Percentiles rank a stretch among this genome's conserved stretches.
Evolutionary conservation across 2,329 filamentous ascomycete genomes (phyloP).

Genomic region (Claviceps sp.): DNA sequence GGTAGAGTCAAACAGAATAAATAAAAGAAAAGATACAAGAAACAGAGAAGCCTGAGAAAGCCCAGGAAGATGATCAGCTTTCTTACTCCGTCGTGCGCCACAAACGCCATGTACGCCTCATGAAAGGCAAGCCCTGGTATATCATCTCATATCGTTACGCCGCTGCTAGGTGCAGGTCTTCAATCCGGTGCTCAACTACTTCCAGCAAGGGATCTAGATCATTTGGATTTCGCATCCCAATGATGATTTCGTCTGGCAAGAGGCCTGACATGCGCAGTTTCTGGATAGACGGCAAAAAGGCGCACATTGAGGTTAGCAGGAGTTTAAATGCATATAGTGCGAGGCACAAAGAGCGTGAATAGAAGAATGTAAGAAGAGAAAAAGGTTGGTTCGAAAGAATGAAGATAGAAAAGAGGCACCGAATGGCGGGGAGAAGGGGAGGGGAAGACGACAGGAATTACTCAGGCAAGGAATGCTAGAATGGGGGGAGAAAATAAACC

Average conservation of each 20-base stretch:
- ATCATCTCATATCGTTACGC: neutral
- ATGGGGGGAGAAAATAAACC: constrained; percentile 2
- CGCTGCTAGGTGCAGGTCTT: constrained; percentile 24
- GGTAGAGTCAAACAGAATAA: neutral
- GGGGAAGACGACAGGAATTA: neutral
- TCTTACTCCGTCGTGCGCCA: neutral
- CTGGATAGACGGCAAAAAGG: constrained; percentile 16
- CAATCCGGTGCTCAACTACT: constrained; percentile 54
- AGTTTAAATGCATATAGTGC: neutral
- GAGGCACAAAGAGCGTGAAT: neutral
- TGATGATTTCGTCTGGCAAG: constrained; percentile 58
- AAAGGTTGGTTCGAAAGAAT: too few species aligned
- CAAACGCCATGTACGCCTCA: neutral
- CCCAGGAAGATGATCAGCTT: too few species aligned
- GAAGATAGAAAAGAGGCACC: neutral
- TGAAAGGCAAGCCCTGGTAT: neutral
- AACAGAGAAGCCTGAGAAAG: neutral
- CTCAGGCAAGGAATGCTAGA: too few species aligned
- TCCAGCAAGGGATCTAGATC: constrained; percentile 56
- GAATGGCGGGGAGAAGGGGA: neutral
- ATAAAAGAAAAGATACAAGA: neutral
- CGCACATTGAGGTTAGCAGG: neutral
- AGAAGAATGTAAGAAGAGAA: too few species aligned
- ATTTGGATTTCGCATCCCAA: constrained; percentile 69
- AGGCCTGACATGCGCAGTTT: constrained; percentile 35